Conservation (phyloP, 805 yeast species). For the Metschnikowia peoriensis region DNA sequence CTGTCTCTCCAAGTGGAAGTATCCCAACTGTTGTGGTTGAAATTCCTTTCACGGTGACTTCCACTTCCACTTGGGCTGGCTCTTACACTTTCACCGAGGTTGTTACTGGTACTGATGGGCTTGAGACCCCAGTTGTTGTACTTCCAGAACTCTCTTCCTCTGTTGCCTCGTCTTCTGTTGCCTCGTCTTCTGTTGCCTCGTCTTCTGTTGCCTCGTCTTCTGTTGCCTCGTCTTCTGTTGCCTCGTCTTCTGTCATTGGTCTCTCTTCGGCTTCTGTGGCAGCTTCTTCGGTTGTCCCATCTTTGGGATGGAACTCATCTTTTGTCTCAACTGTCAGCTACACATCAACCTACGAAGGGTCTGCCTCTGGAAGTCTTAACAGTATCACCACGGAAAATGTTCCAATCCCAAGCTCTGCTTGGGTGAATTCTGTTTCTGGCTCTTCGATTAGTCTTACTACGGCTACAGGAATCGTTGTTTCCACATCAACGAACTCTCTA, state of each 20-base stretch:
- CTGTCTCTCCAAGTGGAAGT: neutral
- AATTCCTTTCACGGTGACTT: neutral
- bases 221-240: neutral
- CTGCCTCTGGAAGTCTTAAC: neutral
- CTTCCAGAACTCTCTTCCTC: neutral
- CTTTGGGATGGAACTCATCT: neutral
- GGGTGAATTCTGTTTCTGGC: too few relatives aligned
- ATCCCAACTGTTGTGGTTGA: neutral
- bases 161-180: neutral
- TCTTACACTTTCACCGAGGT: neutral
- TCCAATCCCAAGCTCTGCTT: neutral
- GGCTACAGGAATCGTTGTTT: neutral
- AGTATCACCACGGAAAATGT: neutral
- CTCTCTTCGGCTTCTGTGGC: neutral
- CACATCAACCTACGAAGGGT: neutral
- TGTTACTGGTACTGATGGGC: constrained; percentile 1
- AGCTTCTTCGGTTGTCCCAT: neutral
- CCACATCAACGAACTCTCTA: neutral
- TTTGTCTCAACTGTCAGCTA: neutral
- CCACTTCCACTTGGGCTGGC: neutral
- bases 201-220: neutral
- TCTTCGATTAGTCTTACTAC: neutral
- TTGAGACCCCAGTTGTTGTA: neutral
- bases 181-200: neutral
- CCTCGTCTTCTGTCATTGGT: neutral